Evolutionary conservation across 495 filamentous ascomycete genomes (phyloP), one percentile per base, ranked within the genome.

Genomic region (Talaromyces liani): DNA sequence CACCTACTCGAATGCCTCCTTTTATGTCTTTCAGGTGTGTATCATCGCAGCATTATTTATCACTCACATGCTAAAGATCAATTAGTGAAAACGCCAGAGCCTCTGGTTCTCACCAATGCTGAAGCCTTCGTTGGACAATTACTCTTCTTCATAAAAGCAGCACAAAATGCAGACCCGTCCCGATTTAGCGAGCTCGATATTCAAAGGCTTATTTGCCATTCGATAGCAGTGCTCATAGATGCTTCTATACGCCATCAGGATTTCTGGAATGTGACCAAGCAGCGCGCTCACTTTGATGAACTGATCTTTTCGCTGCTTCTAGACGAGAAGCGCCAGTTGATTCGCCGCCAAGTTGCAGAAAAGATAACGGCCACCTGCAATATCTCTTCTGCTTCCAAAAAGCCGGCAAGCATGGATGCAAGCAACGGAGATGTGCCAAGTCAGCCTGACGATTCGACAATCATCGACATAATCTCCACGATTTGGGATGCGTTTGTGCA

Each of bases 151-250:
- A 73, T 79, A 27, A 66, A 75, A 6, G 64, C 68, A 33, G 68
- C 68, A n/a, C 69, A 71, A 6, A 61, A 63, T 31, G 3, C 65
- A n/a, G 57, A 36, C 10, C 51, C 63, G 2, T 9, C 24, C 34
- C 24, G 65, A 1, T 16, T 68, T 2, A 58, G 63, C 4, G 66
- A 66, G 29, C 9, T 55, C 10, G 65, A 62, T n/a, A 62, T 66
- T 58, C 70, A 72, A 63, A 79, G 53, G 66, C 75, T 74, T 67
- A 85, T 69, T 66, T 85, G 77, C 54, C 68, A 81, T 47, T 82
- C 81, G 29, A 87, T 92, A 59, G 82, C 84, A 14, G 77, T 85
- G 12, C 74, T 93, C 3, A 73, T 91, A 0, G 85, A 91, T 69
- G 84, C 80, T 16, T 90, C 87, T 49, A 72, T 86, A 12, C 79